phyloP scores from a whole-genome alignment of 148 eudicot genomes.

The Fagopyrum esculentum region DNA sequence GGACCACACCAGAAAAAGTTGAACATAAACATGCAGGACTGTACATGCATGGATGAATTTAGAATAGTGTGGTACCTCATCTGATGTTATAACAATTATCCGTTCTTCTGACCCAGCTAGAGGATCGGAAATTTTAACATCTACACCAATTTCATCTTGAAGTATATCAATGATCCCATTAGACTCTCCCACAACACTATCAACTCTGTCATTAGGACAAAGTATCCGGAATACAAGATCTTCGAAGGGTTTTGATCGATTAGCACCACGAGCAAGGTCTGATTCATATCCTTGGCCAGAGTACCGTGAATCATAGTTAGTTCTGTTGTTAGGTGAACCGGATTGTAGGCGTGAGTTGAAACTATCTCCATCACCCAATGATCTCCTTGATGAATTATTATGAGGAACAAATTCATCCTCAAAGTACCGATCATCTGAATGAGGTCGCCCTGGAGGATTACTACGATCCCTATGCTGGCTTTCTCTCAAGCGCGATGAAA shows the following conservation, averaged over 20 bases:
- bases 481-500: constrained; percentile 88
- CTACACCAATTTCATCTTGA: constrained; percentile 86
- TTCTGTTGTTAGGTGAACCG: constrained; percentile 37
- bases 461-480: constrained; percentile 98
- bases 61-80: constrained; percentile 52
- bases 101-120: constrained; percentile 68
- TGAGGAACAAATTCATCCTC: constrained; percentile 72
- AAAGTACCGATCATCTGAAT: constrained; percentile 66
- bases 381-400: constrained; percentile 36
- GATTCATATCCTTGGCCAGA: constrained; percentile 45
- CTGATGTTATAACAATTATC: constrained; percentile 63
- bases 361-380: constrained; percentile 46
- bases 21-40: neutral
- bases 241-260: constrained; percentile 51
- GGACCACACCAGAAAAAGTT: neutral
- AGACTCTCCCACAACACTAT: constrained; percentile 64
- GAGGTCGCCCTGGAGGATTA: constrained; percentile 48
- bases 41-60: neutral
- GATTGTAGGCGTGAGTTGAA: constrained; percentile 45
- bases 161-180: constrained; percentile 86
- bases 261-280: constrained; percentile 32
- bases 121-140: constrained; percentile 63
- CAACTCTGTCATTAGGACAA: constrained; percentile 76
- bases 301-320: constrained; percentile 42
- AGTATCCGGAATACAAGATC: constrained; percentile 85